phyloP scores from a whole-genome alignment of 495 filamentous ascomycete genomes.

The Xylaria sp. region DNA sequence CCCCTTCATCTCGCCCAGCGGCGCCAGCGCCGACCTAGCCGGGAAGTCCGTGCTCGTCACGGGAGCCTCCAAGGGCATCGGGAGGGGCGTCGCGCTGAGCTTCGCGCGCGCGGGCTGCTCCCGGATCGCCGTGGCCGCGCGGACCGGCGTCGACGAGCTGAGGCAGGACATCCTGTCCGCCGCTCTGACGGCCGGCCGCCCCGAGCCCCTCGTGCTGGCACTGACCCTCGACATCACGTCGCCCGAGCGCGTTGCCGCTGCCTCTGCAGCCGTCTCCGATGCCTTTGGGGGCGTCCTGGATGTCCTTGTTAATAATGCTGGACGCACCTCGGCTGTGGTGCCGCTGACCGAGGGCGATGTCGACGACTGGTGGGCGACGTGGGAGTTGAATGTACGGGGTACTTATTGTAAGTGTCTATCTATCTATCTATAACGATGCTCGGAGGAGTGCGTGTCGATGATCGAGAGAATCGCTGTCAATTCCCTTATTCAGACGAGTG shows the following conservation, averaged over 20 bases:
- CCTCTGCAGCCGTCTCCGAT: not conserved
- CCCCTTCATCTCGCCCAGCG: constrained; percentile 33
- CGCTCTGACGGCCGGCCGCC: constrained; percentile 35
- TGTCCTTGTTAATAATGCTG: constrained; percentile 26
- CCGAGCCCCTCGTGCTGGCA: constrained; percentile 45
- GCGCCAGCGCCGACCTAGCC: constrained; percentile 45
- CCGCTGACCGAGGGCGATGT: constrained; percentile 13
- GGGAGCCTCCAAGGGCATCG: constrained; percentile 71
- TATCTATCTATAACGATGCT: constrained; percentile 32
- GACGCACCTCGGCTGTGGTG: not conserved
- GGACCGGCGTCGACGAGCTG: constrained; percentile 38
- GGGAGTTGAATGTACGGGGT: constrained; percentile 17
- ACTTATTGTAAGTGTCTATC: constrained; percentile 35
- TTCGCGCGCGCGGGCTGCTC: constrained; percentile 52
- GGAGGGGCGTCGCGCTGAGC: constrained; percentile 60
- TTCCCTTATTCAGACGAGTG: not conserved
- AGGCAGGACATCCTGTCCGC: constrained; percentile 38
- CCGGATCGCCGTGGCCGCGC: constrained; percentile 46
- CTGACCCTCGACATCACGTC: constrained; percentile 34
- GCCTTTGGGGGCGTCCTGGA: constrained; percentile 19
- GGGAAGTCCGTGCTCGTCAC: constrained; percentile 66
- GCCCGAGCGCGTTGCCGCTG: constrained; percentile 3
- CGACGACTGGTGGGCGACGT: constrained; percentile 22
- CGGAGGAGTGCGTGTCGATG: constrained; percentile 35
- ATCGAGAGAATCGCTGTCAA: not conserved